Conservation (phyloP, 768 basidiomycete genomes). For the Phlebiopsis flavidoalba region DNA sequence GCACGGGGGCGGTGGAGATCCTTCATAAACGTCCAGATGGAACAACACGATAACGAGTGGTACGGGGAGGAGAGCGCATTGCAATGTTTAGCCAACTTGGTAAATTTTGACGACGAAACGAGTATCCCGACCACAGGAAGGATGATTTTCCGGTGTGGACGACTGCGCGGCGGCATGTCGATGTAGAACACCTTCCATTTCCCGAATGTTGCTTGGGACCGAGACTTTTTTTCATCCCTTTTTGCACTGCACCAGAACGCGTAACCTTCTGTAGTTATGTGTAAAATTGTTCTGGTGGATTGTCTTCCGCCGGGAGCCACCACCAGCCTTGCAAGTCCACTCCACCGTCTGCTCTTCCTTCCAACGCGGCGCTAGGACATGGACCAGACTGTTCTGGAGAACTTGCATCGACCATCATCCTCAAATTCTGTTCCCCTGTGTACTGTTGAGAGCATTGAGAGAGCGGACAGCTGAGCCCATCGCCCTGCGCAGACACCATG, state of each 20-base stretch:
- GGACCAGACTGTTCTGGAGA: constrained; percentile 58
- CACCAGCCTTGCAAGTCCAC: constrained; percentile 91
- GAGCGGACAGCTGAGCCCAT: neutral
- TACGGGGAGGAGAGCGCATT: constrained; percentile 68
- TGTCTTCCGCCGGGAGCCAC: constrained; percentile 58
- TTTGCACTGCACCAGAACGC: constrained; percentile 89
- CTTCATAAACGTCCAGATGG: constrained; percentile 37
- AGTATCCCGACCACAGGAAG: constrained; percentile 62
- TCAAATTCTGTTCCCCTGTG: constrained; percentile 77
- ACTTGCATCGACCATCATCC: constrained; percentile 53
- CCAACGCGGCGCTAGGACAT: constrained; percentile 81
- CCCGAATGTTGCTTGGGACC: constrained; percentile 79
- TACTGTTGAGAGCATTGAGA: constrained; percentile 22
- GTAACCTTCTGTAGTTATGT: constrained; percentile 40
- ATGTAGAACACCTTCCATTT: constrained; percentile 84
- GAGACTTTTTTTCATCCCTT: constrained; percentile 77
- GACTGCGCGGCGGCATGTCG: constrained; percentile 29
- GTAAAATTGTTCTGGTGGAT: constrained; percentile 4
- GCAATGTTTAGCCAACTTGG: constrained; percentile 59
- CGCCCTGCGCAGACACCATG: neutral
- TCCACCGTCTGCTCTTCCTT: constrained; percentile 85
- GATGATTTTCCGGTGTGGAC: too few species aligned
- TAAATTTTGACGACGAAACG: constrained; percentile 79
- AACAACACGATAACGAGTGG: constrained; percentile 81
- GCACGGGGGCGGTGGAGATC: neutral